Evolutionary conservation across 2,329 filamentous ascomycete species (phyloP), one percentile per base, ranked within the genome.

Genomic region (Microdochium bolleyi): DNA sequence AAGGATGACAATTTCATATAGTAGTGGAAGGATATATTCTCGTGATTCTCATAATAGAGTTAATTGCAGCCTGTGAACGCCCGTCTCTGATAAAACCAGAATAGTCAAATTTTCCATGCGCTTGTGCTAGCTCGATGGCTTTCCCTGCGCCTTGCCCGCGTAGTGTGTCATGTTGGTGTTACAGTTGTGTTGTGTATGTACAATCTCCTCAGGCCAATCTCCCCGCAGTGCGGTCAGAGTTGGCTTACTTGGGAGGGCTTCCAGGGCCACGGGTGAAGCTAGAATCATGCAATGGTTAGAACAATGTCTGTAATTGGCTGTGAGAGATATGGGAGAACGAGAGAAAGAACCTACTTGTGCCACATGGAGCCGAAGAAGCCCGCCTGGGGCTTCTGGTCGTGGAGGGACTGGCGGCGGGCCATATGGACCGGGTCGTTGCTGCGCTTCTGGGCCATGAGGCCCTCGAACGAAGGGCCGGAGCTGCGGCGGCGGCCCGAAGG

Each of bases 301-400:
- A 52, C 24, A 21, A 34, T 8, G 41, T 52, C 25, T 55, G 52
- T 2, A 3, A 30, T 30, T 13, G 2, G 11, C 27, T 38, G 52
- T 11, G 10, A 21, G 30, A 25, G 48, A 14, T n/a, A n/a, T n/a
- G n/a, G n/a, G n/a, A n/a, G n/a, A n/a, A n/a, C n/a, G 24, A 8
- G 24, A 24, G 19, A 25, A 48, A 44, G 13, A n/a, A 61, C 76
- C 51, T 65, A 83, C 79, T 75, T 80, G 58, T 80, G 73, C 76
- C 81, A 83, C 69, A 82, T 73, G 56, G 74, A 70, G 52, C 76
- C 76, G 51, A 83, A 67, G 56, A 82, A 66, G 41, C 79, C 79
- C 1, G 72, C 62, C 50, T 70, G 65, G 14, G 70, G 70, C 54
- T 73, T 72, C 62, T 83, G 79, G 53, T 83, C 80, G 27, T 70